Conservation (phyloP, 352 stramenopile species). For the Globisporangium ultimum region DNA sequence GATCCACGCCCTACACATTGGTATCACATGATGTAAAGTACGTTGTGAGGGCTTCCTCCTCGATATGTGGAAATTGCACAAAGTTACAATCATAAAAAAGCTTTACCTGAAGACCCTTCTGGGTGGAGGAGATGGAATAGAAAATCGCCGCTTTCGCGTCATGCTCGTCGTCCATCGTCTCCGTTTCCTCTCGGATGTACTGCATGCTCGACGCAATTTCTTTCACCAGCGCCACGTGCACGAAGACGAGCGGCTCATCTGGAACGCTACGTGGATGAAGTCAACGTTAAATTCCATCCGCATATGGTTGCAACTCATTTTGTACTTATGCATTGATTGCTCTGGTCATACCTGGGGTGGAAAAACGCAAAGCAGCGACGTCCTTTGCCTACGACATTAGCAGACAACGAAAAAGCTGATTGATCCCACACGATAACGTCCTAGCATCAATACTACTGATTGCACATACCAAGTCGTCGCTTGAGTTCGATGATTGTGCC, state of each 20-base stretch:
- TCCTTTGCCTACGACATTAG: slow-evolving; percentile 30
- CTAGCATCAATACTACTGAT: too few species aligned
- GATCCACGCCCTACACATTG: slow-evolving; percentile 82
- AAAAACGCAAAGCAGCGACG: slow-evolving; percentile 94
- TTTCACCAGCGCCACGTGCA: slow-evolving; percentile 92
- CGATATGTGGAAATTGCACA: too few species aligned
- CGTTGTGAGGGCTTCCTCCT: too few species aligned
- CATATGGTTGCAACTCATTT: too few species aligned
- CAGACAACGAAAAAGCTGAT: neutral
- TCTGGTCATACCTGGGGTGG: slow-evolving; percentile 70
- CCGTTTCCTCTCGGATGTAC: slow-evolving; percentile 82
- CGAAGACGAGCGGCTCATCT: slow-evolving; percentile 93
- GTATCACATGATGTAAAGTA: too few species aligned
- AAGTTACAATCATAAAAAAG: too few species aligned
- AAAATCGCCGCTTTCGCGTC: slow-evolving; percentile 88
- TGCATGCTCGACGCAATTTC: slow-evolving; percentile 90
- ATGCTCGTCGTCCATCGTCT: slow-evolving; percentile 54
- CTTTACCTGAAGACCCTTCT: slow-evolving; percentile 82
- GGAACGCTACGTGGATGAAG: slow-evolving; percentile 48
- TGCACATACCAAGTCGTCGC: slow-evolving; percentile 66
- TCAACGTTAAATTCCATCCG: neutral
- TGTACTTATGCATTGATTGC: too few species aligned
- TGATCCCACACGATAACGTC: too few species aligned
- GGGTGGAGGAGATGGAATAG: slow-evolving; percentile 95
- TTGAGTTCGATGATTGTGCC: slow-evolving; percentile 93